Conservation (phyloP, 352 stramenopile species). For the Aphanomyces stellatus region DNA sequence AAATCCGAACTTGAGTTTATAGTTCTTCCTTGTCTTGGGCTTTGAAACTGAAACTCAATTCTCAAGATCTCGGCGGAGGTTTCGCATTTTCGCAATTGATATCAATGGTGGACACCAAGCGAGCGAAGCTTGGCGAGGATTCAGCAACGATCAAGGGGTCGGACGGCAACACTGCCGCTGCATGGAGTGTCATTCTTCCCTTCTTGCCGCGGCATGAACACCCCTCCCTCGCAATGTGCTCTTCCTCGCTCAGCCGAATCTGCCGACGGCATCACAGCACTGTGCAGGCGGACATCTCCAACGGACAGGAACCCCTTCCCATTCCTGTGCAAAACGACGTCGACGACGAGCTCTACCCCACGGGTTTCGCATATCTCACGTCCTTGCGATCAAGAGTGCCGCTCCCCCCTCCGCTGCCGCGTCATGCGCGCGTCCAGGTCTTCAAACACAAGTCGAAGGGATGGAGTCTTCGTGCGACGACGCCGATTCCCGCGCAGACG, state of each 20-base stretch:
- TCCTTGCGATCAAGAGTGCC: not conserved
- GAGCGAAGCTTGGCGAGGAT: no score
- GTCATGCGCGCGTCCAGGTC: conserved; percentile 23
- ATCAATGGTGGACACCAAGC: no score
- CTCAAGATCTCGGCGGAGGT: no score
- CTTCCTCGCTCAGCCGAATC: not conserved
- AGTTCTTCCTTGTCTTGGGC: no score
- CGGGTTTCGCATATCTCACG: not conserved
- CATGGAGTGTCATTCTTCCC: not conserved
- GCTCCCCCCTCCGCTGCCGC: not conserved
- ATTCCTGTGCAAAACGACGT: not conserved
- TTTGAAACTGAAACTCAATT: no score
- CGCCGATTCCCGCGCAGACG: conserved; percentile 27
- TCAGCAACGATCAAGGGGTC: no score
- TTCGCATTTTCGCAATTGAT: no score
- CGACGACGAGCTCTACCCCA: not conserved
- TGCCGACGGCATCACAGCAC: not conserved
- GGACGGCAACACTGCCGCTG: no score
- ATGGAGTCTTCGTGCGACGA: conserved; percentile 33
- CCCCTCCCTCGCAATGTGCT: not conserved
- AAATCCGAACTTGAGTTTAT: no score
- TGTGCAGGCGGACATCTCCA: conserved; percentile 1
- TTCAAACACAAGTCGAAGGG: conserved; percentile 29
- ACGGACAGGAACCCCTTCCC: not conserved
- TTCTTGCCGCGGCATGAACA: not conserved